phyloP scores from a whole-genome alignment of 352 stramenopile species.

The Phytophthora pisi region DNA sequence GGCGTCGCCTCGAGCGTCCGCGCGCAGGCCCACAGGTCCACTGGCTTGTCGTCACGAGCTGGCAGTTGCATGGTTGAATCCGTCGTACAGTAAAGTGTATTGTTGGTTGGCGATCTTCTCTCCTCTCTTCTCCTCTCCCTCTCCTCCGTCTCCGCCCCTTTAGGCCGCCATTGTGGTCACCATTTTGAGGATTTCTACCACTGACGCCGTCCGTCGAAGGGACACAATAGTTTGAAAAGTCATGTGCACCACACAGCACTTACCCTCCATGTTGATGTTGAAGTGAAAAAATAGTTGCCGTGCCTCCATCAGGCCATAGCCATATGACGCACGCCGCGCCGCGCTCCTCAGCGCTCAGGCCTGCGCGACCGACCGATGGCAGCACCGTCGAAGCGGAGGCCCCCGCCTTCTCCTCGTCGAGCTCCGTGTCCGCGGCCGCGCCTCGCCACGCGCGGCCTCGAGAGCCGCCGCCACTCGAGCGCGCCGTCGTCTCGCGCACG shows the following conservation, averaged over 20 bases:
- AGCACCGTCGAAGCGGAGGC: neutral
- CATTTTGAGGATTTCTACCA: conserved; percentile 25
- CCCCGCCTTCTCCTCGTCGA: neutral
- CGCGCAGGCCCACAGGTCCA: conserved; percentile 37
- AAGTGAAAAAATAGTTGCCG: conserved; percentile 16
- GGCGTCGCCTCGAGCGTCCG: conserved; percentile 12
- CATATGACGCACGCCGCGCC: neutral
- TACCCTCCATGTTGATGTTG: conserved; percentile 2
- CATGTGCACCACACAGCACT: neutral
- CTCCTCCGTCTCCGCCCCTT: conserved; percentile 1
- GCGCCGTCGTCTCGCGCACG: conserved; percentile 58
- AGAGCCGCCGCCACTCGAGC: conserved; percentile 39
- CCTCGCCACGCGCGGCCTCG: neutral
- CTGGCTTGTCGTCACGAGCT: conserved; percentile 5
- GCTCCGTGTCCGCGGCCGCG: neutral
- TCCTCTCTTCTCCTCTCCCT: conserved; percentile 1
- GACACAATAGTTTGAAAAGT: conserved; percentile 13
- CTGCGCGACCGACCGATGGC: neutral
- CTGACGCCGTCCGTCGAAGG: neutral
- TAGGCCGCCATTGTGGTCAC: conserved; percentile 23
- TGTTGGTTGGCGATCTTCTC: conserved; percentile 13
- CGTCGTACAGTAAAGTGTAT: conserved; percentile 10
- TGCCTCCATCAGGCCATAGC: neutral
- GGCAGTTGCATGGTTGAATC: conserved; percentile 14
- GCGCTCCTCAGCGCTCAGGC: conserved; percentile 11